Percentiles rank a stretch among this genome's conserved stretches.
Evolutionary conservation across 192 early-diverging fungal genomes (phyloP).

Genomic region (Podila horticola): DNA sequence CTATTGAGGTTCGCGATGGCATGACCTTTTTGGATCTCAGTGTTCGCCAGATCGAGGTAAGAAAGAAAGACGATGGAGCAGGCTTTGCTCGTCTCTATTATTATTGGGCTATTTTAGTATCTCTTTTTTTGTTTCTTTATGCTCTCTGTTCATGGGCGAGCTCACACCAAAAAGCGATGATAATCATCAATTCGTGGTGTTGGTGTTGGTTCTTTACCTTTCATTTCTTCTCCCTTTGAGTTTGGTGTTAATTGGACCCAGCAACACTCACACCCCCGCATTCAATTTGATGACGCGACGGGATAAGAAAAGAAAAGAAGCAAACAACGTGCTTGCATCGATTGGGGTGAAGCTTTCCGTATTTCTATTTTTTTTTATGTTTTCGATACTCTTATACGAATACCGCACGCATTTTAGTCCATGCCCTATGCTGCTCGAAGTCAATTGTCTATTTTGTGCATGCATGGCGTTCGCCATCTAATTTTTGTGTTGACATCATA

Average conservation of each 20-base stretch:
- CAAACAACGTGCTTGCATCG: neutral
- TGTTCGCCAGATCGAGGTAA: conserved; percentile 97
- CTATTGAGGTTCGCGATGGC: conserved; percentile 97
- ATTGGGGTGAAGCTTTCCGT: neutral
- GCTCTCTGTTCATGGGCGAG: neutral
- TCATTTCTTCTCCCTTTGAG: neutral
- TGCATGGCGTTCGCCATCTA: no score
- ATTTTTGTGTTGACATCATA: no score
- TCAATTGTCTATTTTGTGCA: no score
- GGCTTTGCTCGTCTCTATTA: neutral
- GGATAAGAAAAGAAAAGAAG: neutral
- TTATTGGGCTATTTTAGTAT: conserved; percentile 6
- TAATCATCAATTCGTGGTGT: neutral
- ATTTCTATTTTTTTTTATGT: neutral
- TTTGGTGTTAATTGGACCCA: neutral
- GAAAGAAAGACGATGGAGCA: neutral
- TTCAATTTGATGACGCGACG: neutral
- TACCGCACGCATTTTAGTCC: no score
- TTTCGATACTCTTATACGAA: neutral
- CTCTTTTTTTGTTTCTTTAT: neutral
- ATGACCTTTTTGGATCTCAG: conserved; percentile 99
- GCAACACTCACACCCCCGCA: neutral
- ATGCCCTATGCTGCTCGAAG: no score
- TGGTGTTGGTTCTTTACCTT: neutral
- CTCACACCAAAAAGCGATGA: neutral